Evolutionary conservation across 495 filamentous ascomycete species (phyloP).

Genomic region (Xylaria nigripes): DNA sequence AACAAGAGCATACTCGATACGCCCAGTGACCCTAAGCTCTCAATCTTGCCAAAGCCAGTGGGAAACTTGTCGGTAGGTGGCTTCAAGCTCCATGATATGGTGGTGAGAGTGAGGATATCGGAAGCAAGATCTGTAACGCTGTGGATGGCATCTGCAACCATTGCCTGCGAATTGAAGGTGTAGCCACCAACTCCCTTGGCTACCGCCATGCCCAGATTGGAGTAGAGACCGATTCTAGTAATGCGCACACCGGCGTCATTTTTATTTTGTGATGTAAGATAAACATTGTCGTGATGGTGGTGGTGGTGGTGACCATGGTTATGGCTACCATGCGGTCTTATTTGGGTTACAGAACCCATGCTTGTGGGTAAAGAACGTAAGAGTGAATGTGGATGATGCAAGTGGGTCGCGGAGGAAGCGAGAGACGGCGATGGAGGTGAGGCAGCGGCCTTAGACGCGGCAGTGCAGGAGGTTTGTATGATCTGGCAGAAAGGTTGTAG

Average conservation of each 20-base stretch:
- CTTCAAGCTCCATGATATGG: constrained; percentile 82
- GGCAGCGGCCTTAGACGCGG: neutral
- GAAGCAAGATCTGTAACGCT: constrained; percentile 90
- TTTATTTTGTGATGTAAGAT: constrained; percentile 80
- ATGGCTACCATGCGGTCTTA: constrained; percentile 36
- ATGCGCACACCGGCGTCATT: constrained; percentile 92
- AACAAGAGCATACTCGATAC: constrained; percentile 82
- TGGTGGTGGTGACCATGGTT: constrained; percentile 43
- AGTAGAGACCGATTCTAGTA: constrained; percentile 82
- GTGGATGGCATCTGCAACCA: constrained; percentile 93
- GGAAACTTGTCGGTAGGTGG: constrained; percentile 77
- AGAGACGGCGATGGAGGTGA: neutral
- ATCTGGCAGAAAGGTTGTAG: constrained; percentile 23
- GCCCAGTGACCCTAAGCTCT: constrained; percentile 85
- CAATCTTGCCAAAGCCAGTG: constrained; percentile 91
- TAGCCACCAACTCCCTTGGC: constrained; percentile 89
- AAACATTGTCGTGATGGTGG: constrained; percentile 81
- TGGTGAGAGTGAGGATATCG: constrained; percentile 86
- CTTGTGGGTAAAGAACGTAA: constrained; percentile 15
- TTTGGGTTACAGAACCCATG: constrained; percentile 26
- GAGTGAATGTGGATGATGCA: constrained; percentile 4
- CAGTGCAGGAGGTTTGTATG: constrained; percentile 24
- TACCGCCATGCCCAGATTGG: constrained; percentile 90
- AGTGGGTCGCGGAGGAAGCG: constrained; percentile 7
- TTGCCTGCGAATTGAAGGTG: constrained; percentile 84